These are phyloP conservation scores for Penicillium herquei DNA, from an alignment of 495 filamentous ascomycete species.

Conservation along the genomic window DNA sequence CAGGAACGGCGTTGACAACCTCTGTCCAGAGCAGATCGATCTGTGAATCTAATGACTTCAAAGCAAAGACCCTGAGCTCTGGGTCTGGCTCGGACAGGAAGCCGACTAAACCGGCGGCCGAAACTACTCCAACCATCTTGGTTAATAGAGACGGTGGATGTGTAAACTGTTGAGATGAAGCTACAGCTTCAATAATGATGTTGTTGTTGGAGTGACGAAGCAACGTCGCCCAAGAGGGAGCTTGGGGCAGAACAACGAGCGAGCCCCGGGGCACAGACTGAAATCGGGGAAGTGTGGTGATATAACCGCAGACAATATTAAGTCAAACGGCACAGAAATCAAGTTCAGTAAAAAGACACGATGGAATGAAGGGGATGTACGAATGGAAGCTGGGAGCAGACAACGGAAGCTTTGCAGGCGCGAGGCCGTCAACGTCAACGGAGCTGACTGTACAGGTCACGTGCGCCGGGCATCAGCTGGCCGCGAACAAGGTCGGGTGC, in stretches of 20 bases:
- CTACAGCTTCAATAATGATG: constrained; percentile 14
- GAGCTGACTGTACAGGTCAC: constrained; percentile 31
- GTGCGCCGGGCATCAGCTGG: constrained; percentile 8
- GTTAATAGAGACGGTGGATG: constrained; percentile 10
- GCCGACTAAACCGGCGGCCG: constrained; percentile 90
- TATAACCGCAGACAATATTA: constrained; percentile 14
- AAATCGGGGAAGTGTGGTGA: constrained; percentile 3
- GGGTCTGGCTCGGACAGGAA: constrained; percentile 93
- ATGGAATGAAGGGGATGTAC: constrained; percentile 22
- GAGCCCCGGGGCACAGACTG: constrained; percentile 18
- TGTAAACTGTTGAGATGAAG: constrained; percentile 12
- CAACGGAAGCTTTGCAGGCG: constrained; percentile 36
- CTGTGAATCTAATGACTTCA: constrained; percentile 90
- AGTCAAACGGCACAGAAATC: constrained; percentile 14
- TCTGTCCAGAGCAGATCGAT: constrained; percentile 98
- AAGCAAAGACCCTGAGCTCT: constrained; percentile 87
- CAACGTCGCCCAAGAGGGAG: constrained; percentile 38
- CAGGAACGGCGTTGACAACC: constrained; percentile 83
- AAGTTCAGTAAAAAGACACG: constrained; percentile 22
- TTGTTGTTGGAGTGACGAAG: constrained; percentile 35
- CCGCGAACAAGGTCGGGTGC: constrained; percentile 1
- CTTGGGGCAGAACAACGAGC: constrained; percentile 23
- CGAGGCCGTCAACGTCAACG: constrained; percentile 44
- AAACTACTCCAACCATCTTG: constrained; percentile 89
- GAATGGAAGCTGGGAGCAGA: constrained; percentile 33